Conservation (phyloP, 1,284 basidiomycete genomes). For the Ceratobasidium theobromae region DNA sequence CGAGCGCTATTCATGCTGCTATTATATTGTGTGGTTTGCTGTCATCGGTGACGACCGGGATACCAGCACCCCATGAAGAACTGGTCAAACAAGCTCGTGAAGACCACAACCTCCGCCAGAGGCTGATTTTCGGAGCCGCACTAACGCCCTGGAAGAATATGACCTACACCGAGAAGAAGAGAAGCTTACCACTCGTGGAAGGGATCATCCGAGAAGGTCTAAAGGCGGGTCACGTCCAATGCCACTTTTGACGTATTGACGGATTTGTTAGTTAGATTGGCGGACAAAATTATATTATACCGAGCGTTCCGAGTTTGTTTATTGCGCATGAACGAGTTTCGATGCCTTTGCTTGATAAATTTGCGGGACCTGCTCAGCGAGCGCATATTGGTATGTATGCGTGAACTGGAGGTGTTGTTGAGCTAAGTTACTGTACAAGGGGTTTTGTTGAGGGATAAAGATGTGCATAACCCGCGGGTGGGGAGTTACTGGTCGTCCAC, state of each 20-base stretch:
- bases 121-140: slow-evolving; percentile 73
- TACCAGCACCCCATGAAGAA: slow-evolving; percentile 38
- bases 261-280: slow-evolving; percentile 53
- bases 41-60: slow-evolving; percentile 27
- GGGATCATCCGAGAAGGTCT: slow-evolving; percentile 79
- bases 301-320: slow-evolving; percentile 73
- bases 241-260: slow-evolving; percentile 4
- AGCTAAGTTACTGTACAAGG: slow-evolving; percentile 46
- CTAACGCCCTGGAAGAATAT: slow-evolving; percentile 64
- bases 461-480: slow-evolving; percentile 62
- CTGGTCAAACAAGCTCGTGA: slow-evolving; percentile 35
- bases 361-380: slow-evolving; percentile 51
- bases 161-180: slow-evolving; percentile 67
- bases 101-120: slow-evolving; percentile 47
- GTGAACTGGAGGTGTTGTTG: background rate
- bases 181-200: slow-evolving; percentile 58
- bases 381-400: slow-evolving; percentile 58
- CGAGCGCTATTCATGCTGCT: slow-evolving; percentile 56
- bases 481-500: slow-evolving; percentile 73
- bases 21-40: slow-evolving; percentile 60
- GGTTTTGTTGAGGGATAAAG: slow-evolving; percentile 62
- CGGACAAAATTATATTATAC: slow-evolving; percentile 71
- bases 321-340: slow-evolving; percentile 54
- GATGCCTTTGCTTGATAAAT: slow-evolving; percentile 48
- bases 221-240: slow-evolving; percentile 51